A percentile compares a stretch with the other conserved stretches of the same genome.
Conservation (phyloP, 83 land plant genomes). For the Thuja plicata region DNA sequence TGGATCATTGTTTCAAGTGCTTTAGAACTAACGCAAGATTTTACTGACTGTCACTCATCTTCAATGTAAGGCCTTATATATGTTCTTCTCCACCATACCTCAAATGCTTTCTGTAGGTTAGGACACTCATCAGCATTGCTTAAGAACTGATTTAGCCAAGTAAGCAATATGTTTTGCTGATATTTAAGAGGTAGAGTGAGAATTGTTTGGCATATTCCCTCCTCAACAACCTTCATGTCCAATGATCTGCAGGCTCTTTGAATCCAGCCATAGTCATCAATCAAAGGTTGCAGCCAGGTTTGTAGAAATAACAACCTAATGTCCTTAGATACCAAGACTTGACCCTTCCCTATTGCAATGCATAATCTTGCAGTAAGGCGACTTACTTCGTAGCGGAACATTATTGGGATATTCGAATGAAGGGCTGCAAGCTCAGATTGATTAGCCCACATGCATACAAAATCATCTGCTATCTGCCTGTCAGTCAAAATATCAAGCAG, state of each 20-base stretch:
- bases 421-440: conserved; percentile 68
- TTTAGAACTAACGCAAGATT: not conserved
- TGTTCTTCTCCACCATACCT: conserved; percentile 90
- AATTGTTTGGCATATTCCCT: conserved; percentile 79
- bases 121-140: conserved; percentile 82
- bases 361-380: conserved; percentile 78
- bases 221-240: conserved; percentile 76
- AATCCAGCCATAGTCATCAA: conserved; percentile 88
- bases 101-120: conserved; percentile 77
- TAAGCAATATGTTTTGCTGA: conserved; percentile 64
- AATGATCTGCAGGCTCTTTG: conserved; percentile 59
- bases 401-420: conserved; percentile 64
- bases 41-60: conserved; percentile 9
- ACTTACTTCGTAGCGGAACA: conserved; percentile 83
- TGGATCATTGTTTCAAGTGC: not conserved
- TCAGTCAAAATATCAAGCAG: conserved; percentile 71
- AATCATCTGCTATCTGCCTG: conserved; percentile 61
- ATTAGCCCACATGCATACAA: conserved; percentile 81
- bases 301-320: conserved; percentile 49
- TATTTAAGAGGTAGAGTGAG: conserved; percentile 76
- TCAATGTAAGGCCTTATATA: conserved; percentile 46
- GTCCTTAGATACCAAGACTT: conserved; percentile 63
- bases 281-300: conserved; percentile 78
- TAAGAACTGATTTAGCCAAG: conserved; percentile 81
- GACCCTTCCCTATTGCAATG: conserved; percentile 75